Percentiles rank a stretch among this genome's conserved stretches.
Conservation (phyloP, 2,329 filamentous ascomycete species). For the Stagonosporopsis vannaccii region DNA sequence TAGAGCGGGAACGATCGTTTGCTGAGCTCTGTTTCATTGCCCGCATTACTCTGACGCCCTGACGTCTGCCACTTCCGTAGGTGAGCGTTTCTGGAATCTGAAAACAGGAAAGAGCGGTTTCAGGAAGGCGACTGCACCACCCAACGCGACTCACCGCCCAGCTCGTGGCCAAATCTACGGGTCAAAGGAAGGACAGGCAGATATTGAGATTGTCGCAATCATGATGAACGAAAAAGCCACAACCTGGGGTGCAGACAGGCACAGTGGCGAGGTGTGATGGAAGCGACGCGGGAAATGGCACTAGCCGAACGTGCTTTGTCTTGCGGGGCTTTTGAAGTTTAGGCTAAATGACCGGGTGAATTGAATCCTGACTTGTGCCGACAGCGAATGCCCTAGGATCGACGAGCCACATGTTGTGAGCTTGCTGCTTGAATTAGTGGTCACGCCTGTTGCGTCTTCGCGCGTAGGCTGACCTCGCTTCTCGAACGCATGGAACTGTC, state of each 20-base stretch:
- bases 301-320: slow-evolving; percentile 9
- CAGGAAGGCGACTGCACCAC: slow-evolving; percentile 29
- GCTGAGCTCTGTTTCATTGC: slow-evolving; percentile 35
- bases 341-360: slow-evolving; percentile 28
- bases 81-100: slow-evolving; percentile 17
- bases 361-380: slow-evolving; percentile 12
- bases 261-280: slow-evolving; percentile 14
- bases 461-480: slow-evolving; percentile 46
- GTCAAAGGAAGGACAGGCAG: slow-evolving; percentile 27
- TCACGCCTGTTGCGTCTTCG: slow-evolving; percentile 42
- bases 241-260: slow-evolving; percentile 20
- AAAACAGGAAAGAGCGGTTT: slow-evolving; percentile 25
- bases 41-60: slow-evolving; percentile 29
- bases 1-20: slow-evolving; percentile 29
- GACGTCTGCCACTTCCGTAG: slow-evolving; percentile 29
- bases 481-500: slow-evolving; percentile 50
- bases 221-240: slow-evolving; percentile 12
- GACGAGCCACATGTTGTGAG: slow-evolving; percentile 35
- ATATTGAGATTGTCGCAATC: slow-evolving; percentile 1
- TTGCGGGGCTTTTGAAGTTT: slow-evolving; percentile 16
- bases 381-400: slow-evolving; percentile 30
- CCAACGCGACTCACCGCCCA: slow-evolving; percentile 18
- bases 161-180: slow-evolving; percentile 21
- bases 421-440: slow-evolving; percentile 36
- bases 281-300: slow-evolving; percentile 13